A percentile compares a stretch with the other conserved stretches of the same genome.
These are phyloP conservation scores for Fusarium bactridioides DNA, from an alignment of 2,329 filamentous ascomycete genomes.

Conservation along the genomic window DNA sequence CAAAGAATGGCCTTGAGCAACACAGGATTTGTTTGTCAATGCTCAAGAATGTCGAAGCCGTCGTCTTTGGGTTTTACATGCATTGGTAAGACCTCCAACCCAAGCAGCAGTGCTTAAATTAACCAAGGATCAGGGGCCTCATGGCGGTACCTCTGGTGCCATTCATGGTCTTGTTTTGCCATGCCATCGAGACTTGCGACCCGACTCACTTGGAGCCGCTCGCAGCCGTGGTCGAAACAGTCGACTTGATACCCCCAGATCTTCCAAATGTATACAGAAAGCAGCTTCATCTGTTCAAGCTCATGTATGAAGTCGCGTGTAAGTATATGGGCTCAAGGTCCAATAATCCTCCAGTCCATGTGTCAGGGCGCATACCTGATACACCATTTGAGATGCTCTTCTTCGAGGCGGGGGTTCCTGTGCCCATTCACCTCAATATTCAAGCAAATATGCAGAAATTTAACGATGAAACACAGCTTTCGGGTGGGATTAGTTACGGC, in stretches of 20 bases:
- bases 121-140: background rate
- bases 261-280: slow-evolving; percentile 1
- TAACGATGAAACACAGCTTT: rapidly evolving
- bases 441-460: background rate
- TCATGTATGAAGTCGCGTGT: slow-evolving; percentile 1
- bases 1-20: background rate
- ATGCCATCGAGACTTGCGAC: slow-evolving; percentile 10
- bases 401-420: background rate
- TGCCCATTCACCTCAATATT: background rate
- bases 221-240: background rate
- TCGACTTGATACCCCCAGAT: background rate
- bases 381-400: slow-evolving; percentile 14
- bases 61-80: background rate
- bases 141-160: background rate
- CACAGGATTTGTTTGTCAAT: background rate
- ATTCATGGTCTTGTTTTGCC: slow-evolving; percentile 6
- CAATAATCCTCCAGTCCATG: background rate
- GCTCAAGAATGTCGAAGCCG: background rate
- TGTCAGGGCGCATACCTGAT: background rate
- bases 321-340: background rate
- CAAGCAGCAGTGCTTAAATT: rapidly evolving
- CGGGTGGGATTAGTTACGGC: background rate
- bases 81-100: background rate
- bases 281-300: slow-evolving; percentile 1
- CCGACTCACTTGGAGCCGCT: background rate